Evolutionary conservation across 2,329 filamentous ascomycete species (phyloP).

Genomic region (Fusarium agapanthi): DNA sequence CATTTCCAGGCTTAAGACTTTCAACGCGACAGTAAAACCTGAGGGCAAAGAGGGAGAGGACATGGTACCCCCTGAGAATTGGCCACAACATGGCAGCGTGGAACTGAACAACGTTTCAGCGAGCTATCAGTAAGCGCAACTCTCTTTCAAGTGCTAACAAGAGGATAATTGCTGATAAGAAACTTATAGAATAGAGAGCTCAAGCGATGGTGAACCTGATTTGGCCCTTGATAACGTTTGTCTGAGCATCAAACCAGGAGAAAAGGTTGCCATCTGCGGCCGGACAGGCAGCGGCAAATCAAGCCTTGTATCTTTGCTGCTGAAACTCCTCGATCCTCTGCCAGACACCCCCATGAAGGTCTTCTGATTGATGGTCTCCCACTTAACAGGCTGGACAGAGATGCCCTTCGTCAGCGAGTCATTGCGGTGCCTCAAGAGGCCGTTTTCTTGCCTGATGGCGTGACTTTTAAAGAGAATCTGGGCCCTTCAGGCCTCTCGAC

Average conservation of each 20-base stretch:
- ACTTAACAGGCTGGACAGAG: slow-evolving; percentile 50
- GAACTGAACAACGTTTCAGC: slow-evolving; percentile 46
- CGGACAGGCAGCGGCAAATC: slow-evolving; percentile 56
- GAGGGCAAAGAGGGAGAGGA: slow-evolving; percentile 35
- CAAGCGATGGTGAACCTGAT: background rate
- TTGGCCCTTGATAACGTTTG: slow-evolving; percentile 41
- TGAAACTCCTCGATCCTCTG: slow-evolving; percentile 53
- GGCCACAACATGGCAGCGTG: slow-evolving; percentile 46
- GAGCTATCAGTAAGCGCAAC: slow-evolving; percentile 43
- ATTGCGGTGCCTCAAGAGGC: slow-evolving; percentile 63
- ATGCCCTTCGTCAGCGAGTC: slow-evolving; percentile 55
- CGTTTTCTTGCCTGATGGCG: slow-evolving; percentile 58
- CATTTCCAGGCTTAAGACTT: slow-evolving; percentile 29
- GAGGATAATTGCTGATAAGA: slow-evolving; percentile 28
- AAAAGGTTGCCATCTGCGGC: slow-evolving; percentile 50
- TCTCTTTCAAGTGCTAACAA: background rate
- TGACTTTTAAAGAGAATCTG: slow-evolving; percentile 52
- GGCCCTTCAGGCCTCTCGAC: slow-evolving; percentile 50
- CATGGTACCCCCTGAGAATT: slow-evolving; percentile 31
- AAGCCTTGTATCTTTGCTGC: slow-evolving; percentile 51
- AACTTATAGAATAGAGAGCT: slow-evolving; percentile 2
- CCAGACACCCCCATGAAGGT: slow-evolving; percentile 12
- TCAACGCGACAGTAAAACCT: slow-evolving; percentile 34
- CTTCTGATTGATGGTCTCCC: slow-evolving; percentile 54
- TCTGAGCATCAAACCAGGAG: slow-evolving; percentile 42